Evolutionary conservation across 2,329 filamentous ascomycete genomes (phyloP).

Genomic region (Trichoderma guizhouense): DNA sequence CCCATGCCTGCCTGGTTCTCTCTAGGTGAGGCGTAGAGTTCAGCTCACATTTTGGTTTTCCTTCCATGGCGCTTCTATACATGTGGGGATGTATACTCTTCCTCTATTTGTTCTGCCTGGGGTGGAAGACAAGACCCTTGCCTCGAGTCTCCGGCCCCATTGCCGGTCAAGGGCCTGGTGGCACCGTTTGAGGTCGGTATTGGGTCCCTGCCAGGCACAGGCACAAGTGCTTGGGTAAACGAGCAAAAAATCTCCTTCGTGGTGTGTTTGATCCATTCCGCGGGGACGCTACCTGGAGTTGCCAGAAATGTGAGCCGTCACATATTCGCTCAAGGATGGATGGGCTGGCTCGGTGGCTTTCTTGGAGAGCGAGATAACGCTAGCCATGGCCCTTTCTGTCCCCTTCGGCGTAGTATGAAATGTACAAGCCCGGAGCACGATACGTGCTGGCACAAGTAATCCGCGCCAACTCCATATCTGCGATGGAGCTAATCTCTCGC

Average conservation of each 20-base stretch:
- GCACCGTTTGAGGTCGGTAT: neutral
- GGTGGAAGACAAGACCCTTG: neutral
- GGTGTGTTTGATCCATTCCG: neutral
- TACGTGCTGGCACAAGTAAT: neutral
- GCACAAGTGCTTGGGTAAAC: neutral
- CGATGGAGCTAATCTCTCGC: constrained; percentile 18
- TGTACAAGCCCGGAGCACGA: neutral
- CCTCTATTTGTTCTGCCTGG: neutral
- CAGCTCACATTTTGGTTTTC: constrained; percentile 9
- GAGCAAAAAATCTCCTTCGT: neutral
- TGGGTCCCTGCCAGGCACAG: neutral
- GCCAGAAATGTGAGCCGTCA: constrained; percentile 3
- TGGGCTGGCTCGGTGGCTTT: constrained; percentile 14
- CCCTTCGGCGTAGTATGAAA: neutral
- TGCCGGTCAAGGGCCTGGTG: neutral
- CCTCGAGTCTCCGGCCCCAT: neutral
- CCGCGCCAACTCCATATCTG: constrained; percentile 8
- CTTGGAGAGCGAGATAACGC: constrained; percentile 4
- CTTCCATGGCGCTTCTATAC: constrained; percentile 13
- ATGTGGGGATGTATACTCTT: constrained; percentile 5
- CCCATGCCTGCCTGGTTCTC: neutral
- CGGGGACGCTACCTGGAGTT: neutral
- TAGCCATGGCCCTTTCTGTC: neutral
- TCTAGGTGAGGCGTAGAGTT: constrained; percentile 16
- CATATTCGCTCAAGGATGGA: neutral